Evolutionary conservation across 1,284 basidiomycete genomes (phyloP).

Genomic region (Afroboletus lepidellus): DNA sequence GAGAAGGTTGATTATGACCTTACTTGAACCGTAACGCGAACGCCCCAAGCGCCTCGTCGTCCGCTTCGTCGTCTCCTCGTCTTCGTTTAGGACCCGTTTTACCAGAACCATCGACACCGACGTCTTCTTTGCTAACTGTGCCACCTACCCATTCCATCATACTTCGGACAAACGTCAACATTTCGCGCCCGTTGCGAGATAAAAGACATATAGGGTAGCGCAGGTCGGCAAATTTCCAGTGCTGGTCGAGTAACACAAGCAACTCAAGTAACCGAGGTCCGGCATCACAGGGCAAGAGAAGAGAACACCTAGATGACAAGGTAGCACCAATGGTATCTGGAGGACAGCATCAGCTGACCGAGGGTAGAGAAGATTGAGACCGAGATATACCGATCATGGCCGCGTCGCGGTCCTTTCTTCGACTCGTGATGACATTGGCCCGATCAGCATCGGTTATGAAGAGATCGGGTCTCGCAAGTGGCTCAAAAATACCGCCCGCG

Average conservation of each 20-base stretch:
- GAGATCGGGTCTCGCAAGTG: slow-evolving; percentile 84
- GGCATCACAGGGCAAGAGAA: slow-evolving; percentile 91
- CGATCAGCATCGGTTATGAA: slow-evolving; percentile 93
- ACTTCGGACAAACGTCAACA: slow-evolving; percentile 91
- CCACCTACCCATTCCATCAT: slow-evolving; percentile 99
- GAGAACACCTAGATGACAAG: slow-evolving; percentile 70
- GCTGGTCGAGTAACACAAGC: slow-evolving; percentile 93
- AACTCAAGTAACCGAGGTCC: slow-evolving; percentile 93
- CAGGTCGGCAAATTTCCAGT: slow-evolving; percentile 89
- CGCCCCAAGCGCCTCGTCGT: slow-evolving; percentile 74
- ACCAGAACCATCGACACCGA: slow-evolving; percentile 67
- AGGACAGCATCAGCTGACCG: slow-evolving; percentile 7
- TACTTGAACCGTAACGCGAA: slow-evolving; percentile 76
- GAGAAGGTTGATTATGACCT: slow-evolving; percentile 14
- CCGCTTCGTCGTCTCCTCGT: slow-evolving; percentile 62
- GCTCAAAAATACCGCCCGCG: slow-evolving; percentile 81
- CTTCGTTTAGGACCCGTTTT: slow-evolving; percentile 57
- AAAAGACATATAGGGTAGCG: slow-evolving; percentile 90
- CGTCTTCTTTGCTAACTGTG: slow-evolving; percentile 86
- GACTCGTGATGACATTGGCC: slow-evolving; percentile 77
- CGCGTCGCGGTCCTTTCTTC: slow-evolving; percentile 89
- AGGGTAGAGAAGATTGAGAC: neutral
- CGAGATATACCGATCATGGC: slow-evolving; percentile 73
- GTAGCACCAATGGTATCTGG: slow-evolving; percentile 75
- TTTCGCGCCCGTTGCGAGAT: slow-evolving; percentile 87